Conservation (phyloP, 352 stramenopile species). For the Phytopythium montanum region DNA sequence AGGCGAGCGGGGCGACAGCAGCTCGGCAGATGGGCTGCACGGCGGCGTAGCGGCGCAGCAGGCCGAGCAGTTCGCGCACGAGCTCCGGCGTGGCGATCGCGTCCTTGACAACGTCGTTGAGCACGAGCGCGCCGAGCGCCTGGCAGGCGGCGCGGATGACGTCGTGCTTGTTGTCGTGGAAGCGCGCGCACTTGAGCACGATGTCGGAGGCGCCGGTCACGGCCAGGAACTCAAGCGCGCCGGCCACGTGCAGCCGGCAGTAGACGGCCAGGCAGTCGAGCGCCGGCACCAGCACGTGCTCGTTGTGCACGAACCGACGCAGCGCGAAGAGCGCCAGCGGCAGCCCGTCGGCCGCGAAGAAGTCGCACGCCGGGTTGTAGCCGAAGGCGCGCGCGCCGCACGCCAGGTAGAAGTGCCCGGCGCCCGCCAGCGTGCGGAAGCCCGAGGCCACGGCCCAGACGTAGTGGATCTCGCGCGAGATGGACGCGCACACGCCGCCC, state of each 20-base stretch:
- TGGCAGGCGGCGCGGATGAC: conserved; percentile 61
- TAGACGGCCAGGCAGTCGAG: conserved; percentile 70
- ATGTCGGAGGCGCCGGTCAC: conserved; percentile 49
- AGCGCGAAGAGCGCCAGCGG: conserved; percentile 66
- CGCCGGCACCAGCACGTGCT: conserved; percentile 51
- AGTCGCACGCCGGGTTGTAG: conserved; percentile 65
- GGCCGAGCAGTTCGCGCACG: conserved; percentile 44
- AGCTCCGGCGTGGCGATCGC: conserved; percentile 46
- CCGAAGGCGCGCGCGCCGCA: conserved; percentile 59
- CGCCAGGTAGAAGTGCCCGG: conserved; percentile 78
- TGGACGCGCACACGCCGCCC: conserved; percentile 59
- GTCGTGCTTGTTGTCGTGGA: conserved; percentile 75
- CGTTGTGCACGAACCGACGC: conserved; percentile 75
- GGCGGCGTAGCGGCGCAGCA: conserved; percentile 52
- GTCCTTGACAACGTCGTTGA: conserved; percentile 78
- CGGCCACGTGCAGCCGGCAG: conserved; percentile 67
- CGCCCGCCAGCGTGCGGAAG: conserved; percentile 61
- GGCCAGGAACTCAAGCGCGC: conserved; percentile 63
- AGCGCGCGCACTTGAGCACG: conserved; percentile 68
- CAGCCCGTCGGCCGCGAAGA: conserved; percentile 60
- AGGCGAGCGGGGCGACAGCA: conserved; percentile 49
- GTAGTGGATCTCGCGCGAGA: conserved; percentile 78
- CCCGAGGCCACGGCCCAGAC: conserved; percentile 65
- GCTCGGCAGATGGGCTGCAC: conserved; percentile 47
- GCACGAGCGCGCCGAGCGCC: conserved; percentile 60